Base-by-base conservation (phyloP, 2,329 filamentous ascomycete genomes). In the Cladosporium sp. region DNA sequence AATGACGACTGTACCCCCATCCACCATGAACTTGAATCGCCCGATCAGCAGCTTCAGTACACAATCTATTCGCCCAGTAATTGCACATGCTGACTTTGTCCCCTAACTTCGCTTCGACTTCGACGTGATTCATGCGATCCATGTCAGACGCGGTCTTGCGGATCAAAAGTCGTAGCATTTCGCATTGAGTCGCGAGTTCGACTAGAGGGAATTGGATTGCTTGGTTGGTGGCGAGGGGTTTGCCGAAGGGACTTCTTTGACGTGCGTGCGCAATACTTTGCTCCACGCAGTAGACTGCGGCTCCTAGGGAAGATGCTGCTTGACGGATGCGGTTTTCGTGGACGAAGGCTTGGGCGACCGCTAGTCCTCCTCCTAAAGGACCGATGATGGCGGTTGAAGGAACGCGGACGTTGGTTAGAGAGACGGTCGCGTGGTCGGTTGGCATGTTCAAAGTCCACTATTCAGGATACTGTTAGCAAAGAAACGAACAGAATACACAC, bases 321-420 rank as follows among this genome's bases (percentile, higher is more conserved):
- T 87, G 83, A n/a, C 84, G 78, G 63, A 86, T 83, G 44, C 83
- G 79, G 68, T 86, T 86, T 65, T 87, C 83, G 68, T 86, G 82
- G 2, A 85, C 83, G 68, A 87, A 86, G 2, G 83, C 83, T 71
- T 86, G 83, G 1, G 84, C 83, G 49, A 87, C 80, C 20, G 79
- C 77, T 4, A 87, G 76, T 9, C 83, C 83, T 42, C 77, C 73
- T 60, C 82, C 78, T 9, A 80, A 62, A 1, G 74, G 72, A 0
- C 83, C 83, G 1, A 86, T 73, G 34, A 85, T 72, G 1, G 80
- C 74, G 19, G 74, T 76, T 13, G 74, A 71, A 0, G 83, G 81
- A 1, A 86, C 80, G 65, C 75, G 80, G n/a, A 84, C 83, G 57
- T 80, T 70, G n/a, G 76, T 77, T 44, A 86, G 72, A 2, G 77